Evolutionary conservation across 2,329 filamentous ascomycete species (phyloP).

Genomic region (Pseudogymnoascus sp.): DNA sequence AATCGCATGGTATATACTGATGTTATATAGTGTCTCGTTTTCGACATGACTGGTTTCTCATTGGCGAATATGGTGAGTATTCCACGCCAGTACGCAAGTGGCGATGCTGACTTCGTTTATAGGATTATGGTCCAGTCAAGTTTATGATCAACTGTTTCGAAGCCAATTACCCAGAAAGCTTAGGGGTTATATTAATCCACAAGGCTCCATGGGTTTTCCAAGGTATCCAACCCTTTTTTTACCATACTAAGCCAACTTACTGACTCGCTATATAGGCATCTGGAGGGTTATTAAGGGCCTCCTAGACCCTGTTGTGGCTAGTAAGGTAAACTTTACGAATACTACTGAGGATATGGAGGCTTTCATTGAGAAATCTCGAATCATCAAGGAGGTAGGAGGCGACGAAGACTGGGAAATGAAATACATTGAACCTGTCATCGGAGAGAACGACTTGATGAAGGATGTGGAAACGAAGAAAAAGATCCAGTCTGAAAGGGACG

Average conservation of each 20-base stretch:
- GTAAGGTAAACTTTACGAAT: slow-evolving; percentile 89
- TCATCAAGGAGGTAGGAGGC: slow-evolving; percentile 78
- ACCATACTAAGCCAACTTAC: background rate
- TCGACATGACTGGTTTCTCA: slow-evolving; percentile 91
- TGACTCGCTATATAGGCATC: slow-evolving; percentile 49
- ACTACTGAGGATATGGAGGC: slow-evolving; percentile 67
- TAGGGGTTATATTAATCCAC: slow-evolving; percentile 85
- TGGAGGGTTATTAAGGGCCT: slow-evolving; percentile 94
- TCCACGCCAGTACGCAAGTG: background rate
- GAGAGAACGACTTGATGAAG: slow-evolving; percentile 71
- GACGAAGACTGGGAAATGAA: slow-evolving; percentile 76
- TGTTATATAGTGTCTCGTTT: slow-evolving; percentile 64
- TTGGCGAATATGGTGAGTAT: slow-evolving; percentile 78
- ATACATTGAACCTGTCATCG: slow-evolving; percentile 65
- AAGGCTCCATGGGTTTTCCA: slow-evolving; percentile 97
- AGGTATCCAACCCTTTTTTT: slow-evolving; percentile 40
- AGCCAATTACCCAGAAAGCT: slow-evolving; percentile 91
- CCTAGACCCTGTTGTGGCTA: slow-evolving; percentile 92
- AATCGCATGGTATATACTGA: slow-evolving; percentile 1
- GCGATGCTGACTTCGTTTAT: slow-evolving; percentile 17
- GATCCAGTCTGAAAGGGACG: slow-evolving; percentile 53
- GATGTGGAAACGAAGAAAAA: slow-evolving; percentile 52
- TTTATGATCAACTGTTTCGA: slow-evolving; percentile 99
- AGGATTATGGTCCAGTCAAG: slow-evolving; percentile 92
- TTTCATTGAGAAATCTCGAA: slow-evolving; percentile 61